These are phyloP conservation scores for Aspergillus sp. DNA, from an alignment of 2,329 filamentous ascomycete genomes.

Conservation along the genomic window DNA sequence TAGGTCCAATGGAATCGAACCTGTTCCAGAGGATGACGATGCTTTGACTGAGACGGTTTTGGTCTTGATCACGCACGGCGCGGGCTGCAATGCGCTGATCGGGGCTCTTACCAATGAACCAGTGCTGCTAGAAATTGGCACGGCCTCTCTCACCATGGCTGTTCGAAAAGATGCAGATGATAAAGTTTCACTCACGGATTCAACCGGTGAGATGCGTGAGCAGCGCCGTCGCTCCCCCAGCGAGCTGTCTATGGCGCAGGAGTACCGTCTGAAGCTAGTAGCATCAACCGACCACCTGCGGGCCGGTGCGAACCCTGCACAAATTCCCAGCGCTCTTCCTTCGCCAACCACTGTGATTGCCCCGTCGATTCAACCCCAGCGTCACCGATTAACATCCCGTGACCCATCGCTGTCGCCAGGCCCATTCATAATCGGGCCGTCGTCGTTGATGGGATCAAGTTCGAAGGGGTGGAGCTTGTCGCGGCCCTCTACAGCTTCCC, in stretches of 20 bases:
- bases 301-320: constrained; percentile 36
- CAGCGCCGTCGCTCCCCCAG: constrained; percentile 10
- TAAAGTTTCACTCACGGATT: constrained; percentile 5
- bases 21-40: constrained; percentile 43
- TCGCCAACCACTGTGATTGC: constrained; percentile 18
- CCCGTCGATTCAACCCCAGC: constrained; percentile 24
- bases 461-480: constrained; percentile 18
- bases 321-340: constrained; percentile 14
- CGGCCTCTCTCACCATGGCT: constrained; percentile 89
- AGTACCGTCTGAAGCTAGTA: constrained; percentile 56
- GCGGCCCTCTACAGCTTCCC: constrained; percentile 17
- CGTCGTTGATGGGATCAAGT: constrained; percentile 8
- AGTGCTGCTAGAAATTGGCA: constrained; percentile 81
- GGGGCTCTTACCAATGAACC: constrained; percentile 88
- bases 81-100: constrained; percentile 92
- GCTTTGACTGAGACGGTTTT: constrained; percentile 71
- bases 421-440: constrained; percentile 20
- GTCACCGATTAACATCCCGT: constrained; percentile 26
- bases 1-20: too few relatives aligned
- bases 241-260: constrained; percentile 39
- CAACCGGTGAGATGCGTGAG: constrained; percentile 3
- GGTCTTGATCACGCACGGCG: constrained; percentile 87
- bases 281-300: constrained; percentile 60
- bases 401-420: constrained; percentile 19
- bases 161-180: constrained; percentile 48